Conservation (phyloP, 2,329 filamentous ascomycete genomes). For the Dothistroma pini region DNA sequence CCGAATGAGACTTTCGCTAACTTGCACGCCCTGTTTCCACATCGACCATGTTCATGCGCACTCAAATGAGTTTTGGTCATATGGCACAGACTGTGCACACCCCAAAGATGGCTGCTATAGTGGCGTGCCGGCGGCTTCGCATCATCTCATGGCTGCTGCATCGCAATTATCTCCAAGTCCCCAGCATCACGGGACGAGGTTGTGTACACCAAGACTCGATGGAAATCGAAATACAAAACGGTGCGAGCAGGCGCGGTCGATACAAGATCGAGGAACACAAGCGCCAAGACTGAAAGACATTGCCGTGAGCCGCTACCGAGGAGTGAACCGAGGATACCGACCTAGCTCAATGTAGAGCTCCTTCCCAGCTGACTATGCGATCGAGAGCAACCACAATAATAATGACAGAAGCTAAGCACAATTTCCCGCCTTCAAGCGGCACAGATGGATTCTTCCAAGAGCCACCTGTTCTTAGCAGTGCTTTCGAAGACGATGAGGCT, state of each 20-base stretch:
- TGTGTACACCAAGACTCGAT: too few relatives aligned
- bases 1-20: background rate
- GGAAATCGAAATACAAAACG: too few relatives aligned
- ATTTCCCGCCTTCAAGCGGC: conserved; percentile 6
- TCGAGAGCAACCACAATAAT: background rate
- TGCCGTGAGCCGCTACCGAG: too few relatives aligned
- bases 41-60: conserved; percentile 68
- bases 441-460: conserved; percentile 22
- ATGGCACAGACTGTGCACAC: conserved; percentile 59
- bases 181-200: too few relatives aligned
- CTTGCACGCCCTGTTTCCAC: conserved; percentile 54
- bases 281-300: too few relatives aligned
- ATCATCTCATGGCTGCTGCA: too few relatives aligned
- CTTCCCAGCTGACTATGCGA: too few relatives aligned
- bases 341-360: too few relatives aligned
- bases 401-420: background rate
- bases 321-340: too few relatives aligned
- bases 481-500: conserved; percentile 16
- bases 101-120: conserved; percentile 59
- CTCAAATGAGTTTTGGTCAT: conserved; percentile 59
- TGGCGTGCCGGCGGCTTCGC: conserved; percentile 34
- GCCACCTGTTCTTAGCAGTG: conserved; percentile 7
- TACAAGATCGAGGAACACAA: too few relatives aligned
- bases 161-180: too few relatives aligned
- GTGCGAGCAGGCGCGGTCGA: too few relatives aligned